These are phyloP conservation scores for Centaurea solstitialis DNA, from an alignment of 129 eudicot genomes.

Conservation along the genomic window DNA sequence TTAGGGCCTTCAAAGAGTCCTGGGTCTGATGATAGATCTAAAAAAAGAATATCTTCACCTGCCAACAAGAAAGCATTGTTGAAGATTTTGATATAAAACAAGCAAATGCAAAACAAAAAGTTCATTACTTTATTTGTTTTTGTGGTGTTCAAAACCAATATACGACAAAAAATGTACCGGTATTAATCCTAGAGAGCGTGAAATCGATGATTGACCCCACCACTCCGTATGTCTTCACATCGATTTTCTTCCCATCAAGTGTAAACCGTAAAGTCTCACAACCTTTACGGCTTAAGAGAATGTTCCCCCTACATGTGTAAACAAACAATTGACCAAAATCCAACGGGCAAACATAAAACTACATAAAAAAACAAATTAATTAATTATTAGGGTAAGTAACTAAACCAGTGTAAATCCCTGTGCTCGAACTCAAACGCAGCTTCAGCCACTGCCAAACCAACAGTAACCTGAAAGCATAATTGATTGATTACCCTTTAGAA, in stretches of 20 bases:
- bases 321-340: constrained; percentile 1
- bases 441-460: constrained; percentile 95
- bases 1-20: constrained; percentile 89
- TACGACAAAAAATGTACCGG: constrained; percentile 49
- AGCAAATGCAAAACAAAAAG: too few relatives aligned
- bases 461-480: constrained; percentile 67
- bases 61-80: constrained; percentile 20
- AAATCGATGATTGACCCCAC: constrained; percentile 84
- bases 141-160: background rate
- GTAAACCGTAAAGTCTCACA: constrained; percentile 52
- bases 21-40: constrained; percentile 84
- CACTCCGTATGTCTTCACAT: constrained; percentile 66
- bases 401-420: constrained; percentile 96
- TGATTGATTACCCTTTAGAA: constrained; percentile 6
- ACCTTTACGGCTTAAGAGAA: constrained; percentile 73
- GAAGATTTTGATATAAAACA: too few relatives aligned
- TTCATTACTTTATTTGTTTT: too few relatives aligned
- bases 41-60: constrained; percentile 88
- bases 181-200: constrained; percentile 90
- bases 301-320: constrained; percentile 68
- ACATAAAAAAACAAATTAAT: background rate
- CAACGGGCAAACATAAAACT: constrained; percentile 3
- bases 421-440: constrained; percentile 96
- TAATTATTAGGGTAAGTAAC: constrained; percentile 18
- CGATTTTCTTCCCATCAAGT: constrained; percentile 67